These are phyloP conservation scores for Ophioceras dolichostomum DNA, from an alignment of 2,329 filamentous ascomycete species.

Conservation along the genomic window DNA sequence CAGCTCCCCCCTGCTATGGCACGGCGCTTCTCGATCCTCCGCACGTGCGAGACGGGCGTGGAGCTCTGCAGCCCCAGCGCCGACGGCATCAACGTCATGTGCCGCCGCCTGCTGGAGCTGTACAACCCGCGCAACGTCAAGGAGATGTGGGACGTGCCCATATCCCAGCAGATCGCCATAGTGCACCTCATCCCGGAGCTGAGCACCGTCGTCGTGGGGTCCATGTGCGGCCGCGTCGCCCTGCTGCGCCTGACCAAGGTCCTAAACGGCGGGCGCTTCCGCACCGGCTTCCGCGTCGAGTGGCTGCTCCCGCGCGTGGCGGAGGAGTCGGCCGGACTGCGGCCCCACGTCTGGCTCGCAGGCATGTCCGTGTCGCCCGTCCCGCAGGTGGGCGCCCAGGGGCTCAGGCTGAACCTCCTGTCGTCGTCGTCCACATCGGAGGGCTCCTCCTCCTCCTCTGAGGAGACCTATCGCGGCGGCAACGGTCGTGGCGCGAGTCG, in stretches of 20 bases:
- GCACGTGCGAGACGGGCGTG: conserved; percentile 34
- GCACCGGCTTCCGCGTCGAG: conserved; percentile 40
- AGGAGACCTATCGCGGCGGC: background rate
- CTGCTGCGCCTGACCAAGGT: conserved; percentile 46
- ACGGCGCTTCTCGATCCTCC: conserved; percentile 23
- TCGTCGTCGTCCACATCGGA: background rate
- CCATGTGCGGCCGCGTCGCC: conserved; percentile 52
- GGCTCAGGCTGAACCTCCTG: conserved; percentile 10
- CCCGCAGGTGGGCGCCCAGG: conserved; percentile 27
- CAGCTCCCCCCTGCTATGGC: conserved; percentile 5
- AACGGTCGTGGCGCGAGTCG: background rate
- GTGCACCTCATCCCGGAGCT: conserved; percentile 54
- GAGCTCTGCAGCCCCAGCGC: conserved; percentile 27
- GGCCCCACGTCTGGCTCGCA: conserved; percentile 40
- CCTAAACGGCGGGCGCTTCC: conserved; percentile 11
- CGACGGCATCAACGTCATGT: conserved; percentile 8
- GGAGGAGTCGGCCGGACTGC: conserved; percentile 30
- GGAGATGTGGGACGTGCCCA: no score
- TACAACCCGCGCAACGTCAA: conserved; percentile 12
- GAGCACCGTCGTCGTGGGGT: conserved; percentile 54
- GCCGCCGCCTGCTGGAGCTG: conserved; percentile 19
- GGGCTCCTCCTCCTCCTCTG: background rate
- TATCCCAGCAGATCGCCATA: conserved; percentile 49
- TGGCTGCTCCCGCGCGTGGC: conserved; percentile 31
- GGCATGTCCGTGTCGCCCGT: conserved; percentile 58